Evolutionary conservation across 2,329 filamentous ascomycete genomes (phyloP).

Genomic region (Colletotrichum liriopes): DNA sequence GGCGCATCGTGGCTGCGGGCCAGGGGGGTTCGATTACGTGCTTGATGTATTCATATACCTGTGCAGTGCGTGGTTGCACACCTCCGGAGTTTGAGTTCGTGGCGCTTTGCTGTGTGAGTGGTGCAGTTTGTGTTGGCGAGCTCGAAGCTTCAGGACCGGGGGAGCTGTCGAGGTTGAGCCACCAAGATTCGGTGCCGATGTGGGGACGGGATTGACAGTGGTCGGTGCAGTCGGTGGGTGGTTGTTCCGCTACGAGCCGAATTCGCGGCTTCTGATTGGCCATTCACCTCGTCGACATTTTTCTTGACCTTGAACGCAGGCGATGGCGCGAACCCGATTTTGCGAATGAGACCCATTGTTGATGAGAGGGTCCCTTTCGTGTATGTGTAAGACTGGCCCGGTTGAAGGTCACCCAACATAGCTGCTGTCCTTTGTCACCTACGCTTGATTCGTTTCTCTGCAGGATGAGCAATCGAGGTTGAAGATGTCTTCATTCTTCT

Average conservation of each 20-base stretch:
- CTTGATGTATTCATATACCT: constrained; percentile 1
- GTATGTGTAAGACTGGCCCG: constrained; percentile 1
- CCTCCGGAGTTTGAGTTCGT: background rate
- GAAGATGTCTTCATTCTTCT: constrained; percentile 61
- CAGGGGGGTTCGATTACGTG: background rate
- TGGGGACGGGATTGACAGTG: background rate
- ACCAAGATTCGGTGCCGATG: constrained; percentile 2
- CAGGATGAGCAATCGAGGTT: constrained; percentile 31
- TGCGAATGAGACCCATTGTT: constrained; percentile 18
- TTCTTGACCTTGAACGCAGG: background rate
- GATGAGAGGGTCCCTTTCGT: constrained; percentile 2
- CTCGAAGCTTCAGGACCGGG: constrained; percentile 6
- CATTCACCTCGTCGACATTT: constrained; percentile 12
- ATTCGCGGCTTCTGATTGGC: constrained; percentile 10
- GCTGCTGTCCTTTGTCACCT: background rate
- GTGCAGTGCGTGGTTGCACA: background rate
- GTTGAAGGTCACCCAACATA: background rate
- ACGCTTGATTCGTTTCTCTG: background rate
- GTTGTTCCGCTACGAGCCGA: background rate
- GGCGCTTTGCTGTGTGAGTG: background rate
- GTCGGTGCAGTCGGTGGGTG: constrained; percentile 16
- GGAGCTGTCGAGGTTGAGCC: background rate
- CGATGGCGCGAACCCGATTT: constrained; percentile 4
- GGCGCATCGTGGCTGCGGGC: constrained; percentile 53
- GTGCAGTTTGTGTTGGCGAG: background rate